phyloP scores from a whole-genome alignment of 495 filamentous ascomycete species.

The Talaromyces trachyspermus region DNA sequence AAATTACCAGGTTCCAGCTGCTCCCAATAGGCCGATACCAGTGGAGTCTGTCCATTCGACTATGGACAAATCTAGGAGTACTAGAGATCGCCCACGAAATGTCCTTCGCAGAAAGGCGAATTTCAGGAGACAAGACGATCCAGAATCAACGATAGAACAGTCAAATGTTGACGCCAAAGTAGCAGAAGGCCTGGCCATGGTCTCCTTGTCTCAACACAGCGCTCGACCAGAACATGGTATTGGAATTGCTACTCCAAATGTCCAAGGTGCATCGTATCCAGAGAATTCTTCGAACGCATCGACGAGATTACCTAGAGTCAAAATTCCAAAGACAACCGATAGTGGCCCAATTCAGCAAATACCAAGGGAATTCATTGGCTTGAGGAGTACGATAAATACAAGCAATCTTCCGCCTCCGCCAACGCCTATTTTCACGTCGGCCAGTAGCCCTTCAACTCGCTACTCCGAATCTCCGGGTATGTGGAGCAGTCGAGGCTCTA shows the following conservation, averaged over 20 bases:
- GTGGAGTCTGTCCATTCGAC: constrained; percentile 8
- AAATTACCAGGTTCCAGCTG: constrained; percentile 10
- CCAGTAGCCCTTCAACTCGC: constrained; percentile 84
- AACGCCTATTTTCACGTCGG: constrained; percentile 58
- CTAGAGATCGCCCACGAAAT: constrained; percentile 28
- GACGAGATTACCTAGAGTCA: constrained; percentile 4
- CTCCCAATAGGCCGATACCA: constrained; percentile 5
- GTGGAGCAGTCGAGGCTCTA: constrained; percentile 82
- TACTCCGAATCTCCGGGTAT: constrained; percentile 88
- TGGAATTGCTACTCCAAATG: neutral
- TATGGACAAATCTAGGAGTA: constrained; percentile 4
- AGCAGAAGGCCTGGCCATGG: neutral
- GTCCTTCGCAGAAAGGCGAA: constrained; percentile 34
- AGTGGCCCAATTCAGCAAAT: constrained; percentile 18
- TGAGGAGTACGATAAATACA: constrained; percentile 39
- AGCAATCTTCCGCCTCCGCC: constrained; percentile 59
- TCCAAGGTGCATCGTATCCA: neutral
- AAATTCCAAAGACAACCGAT: constrained; percentile 10
- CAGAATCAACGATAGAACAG: neutral
- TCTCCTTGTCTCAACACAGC: neutral
- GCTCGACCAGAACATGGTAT: neutral
- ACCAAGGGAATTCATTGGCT: constrained; percentile 37
- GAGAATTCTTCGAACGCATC: neutral
- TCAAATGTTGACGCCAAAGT: neutral
- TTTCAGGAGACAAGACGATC: constrained; percentile 3